Evolutionary conservation across 768 basidiomycete species (phyloP), one percentile per base, ranked within the genome.

Genomic region (Lactifluus rugatus): DNA sequence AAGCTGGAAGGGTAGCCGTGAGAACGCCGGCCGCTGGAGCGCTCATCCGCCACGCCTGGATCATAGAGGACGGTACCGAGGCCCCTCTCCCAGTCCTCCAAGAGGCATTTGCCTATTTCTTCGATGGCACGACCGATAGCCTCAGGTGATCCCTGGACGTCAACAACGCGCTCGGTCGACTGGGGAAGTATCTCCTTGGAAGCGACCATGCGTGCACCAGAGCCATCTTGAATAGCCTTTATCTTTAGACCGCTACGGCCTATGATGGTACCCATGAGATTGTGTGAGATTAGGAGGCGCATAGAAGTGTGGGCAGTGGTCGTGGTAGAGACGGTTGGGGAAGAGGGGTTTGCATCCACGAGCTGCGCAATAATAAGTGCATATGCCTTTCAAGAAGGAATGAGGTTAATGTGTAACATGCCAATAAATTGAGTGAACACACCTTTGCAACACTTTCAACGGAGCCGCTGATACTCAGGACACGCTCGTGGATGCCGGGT

Each of bases 101-200:
- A 75, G 45, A 99, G 76, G 69, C 93, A 96, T 69, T 92, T 90
- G 34, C 87, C 93, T 73, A 99, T 97, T 72, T 99, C 94, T 70
- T 87, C 84, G 48, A 99, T 87, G 42, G 96, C 96, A 66, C 85
- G 85, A 52, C 90, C 87, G 68, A 99, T 97, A 48, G 90, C 78
- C 58, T 96, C 94, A 39, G 93, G 85, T 34, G 92, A 77, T 42
- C 96, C 96, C 68, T 97, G 92, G 48, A 99, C 91, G 72, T 98
- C 96, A 55, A 99, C 96, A 66, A 98, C 89, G 63, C 96, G 91
- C 73, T 99, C 96, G 48, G 96, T 99, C 32, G 95, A 98, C 73
- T 98, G 96, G 32, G 96, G 94, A 46, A 99, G 82, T 89, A 98
- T 97, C 69, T 98, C 96, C 73, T 98, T 98, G 61, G 91, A 90